phyloP scores from a whole-genome alignment of 192 early-diverging fungal species.

The Mortierella claussenii region DNA sequence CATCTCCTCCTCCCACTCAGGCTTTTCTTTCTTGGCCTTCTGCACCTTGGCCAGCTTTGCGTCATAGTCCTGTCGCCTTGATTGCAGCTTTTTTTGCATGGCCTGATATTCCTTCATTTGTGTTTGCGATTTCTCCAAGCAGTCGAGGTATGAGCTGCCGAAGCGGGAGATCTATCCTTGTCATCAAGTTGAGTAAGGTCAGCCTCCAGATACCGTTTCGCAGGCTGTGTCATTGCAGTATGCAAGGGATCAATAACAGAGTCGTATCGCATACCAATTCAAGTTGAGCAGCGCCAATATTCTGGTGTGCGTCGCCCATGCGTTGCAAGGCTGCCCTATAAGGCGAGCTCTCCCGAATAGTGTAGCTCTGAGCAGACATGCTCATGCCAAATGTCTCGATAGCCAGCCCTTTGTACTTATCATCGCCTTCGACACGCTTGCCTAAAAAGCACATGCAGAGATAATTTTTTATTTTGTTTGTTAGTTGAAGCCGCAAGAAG shows the following conservation, averaged over 20 bases:
- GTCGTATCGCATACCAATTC: conserved; percentile 29
- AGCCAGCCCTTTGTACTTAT: conserved; percentile 48
- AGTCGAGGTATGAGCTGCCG: conserved; percentile 34
- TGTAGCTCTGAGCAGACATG: conserved; percentile 44
- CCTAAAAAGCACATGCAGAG: conserved; percentile 9
- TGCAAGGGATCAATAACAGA: too few species aligned
- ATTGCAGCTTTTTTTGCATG: conserved; percentile 88
- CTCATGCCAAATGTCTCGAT: conserved; percentile 50
- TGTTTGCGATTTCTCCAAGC: conserved; percentile 34
- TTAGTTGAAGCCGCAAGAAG: neutral
- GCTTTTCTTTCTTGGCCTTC: conserved; percentile 90
- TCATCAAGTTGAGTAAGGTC: too few species aligned
- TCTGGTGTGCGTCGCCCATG: conserved; percentile 52
- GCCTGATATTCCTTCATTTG: conserved; percentile 54
- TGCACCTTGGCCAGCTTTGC: conserved; percentile 89
- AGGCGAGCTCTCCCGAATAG: conserved; percentile 39
- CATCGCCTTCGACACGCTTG: conserved; percentile 50
- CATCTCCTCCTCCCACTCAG: conserved; percentile 92
- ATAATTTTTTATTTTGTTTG: neutral
- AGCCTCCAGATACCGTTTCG: too few species aligned
- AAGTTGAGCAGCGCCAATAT: conserved; percentile 39
- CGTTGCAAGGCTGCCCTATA: conserved; percentile 41
- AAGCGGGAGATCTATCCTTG: conserved; percentile 40
- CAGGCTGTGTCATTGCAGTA: too few species aligned
- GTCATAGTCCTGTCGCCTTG: conserved; percentile 92